phyloP scores from a whole-genome alignment of 2,329 filamentous ascomycete species.

The Penicillium capsulatum region DNA sequence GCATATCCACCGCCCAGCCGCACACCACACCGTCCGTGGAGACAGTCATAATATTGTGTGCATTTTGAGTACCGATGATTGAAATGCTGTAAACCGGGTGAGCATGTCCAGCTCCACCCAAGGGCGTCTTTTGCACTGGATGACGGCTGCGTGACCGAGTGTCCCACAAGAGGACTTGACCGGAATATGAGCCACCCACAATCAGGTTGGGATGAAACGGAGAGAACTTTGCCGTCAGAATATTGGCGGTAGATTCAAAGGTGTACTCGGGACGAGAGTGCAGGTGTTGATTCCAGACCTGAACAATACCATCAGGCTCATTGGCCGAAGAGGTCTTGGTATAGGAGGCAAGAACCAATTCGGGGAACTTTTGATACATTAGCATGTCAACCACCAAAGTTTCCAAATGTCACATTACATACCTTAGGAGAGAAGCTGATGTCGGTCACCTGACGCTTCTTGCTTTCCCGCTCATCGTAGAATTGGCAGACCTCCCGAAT shows the following conservation, averaged over 20 bases:
- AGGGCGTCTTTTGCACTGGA: slow-evolving; percentile 90
- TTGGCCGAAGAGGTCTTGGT: slow-evolving; percentile 96
- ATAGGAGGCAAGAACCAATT: slow-evolving; percentile 88
- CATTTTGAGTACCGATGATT: slow-evolving; percentile 96
- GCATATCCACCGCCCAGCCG: slow-evolving; percentile 96
- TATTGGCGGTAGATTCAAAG: slow-evolving; percentile 93
- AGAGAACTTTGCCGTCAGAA: slow-evolving; percentile 95
- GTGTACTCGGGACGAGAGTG: slow-evolving; percentile 93
- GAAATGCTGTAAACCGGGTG: slow-evolving; percentile 94
- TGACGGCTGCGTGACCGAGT: slow-evolving; percentile 65
- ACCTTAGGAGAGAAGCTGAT: slow-evolving; percentile 92
- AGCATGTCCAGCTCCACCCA: slow-evolving; percentile 91
- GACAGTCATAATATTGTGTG: slow-evolving; percentile 96
- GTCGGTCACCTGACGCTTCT: slow-evolving; percentile 94
- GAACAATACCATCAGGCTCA: slow-evolving; percentile 86
- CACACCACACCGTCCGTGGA: slow-evolving; percentile 96
- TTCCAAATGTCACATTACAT: slow-evolving; percentile 11
- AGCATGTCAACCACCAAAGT: slow-evolving; percentile 10
- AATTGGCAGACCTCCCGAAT: slow-evolving; percentile 84
- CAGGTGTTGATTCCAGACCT: slow-evolving; percentile 95
- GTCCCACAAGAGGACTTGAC: slow-evolving; percentile 95
- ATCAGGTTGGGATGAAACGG: slow-evolving; percentile 96
- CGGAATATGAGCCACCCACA: slow-evolving; percentile 91
- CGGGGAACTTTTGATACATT: slow-evolving; percentile 61
- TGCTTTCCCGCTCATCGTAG: slow-evolving; percentile 91